A percentile compares a stretch with the other conserved stretches of the same genome.
These are phyloP conservation scores for Musa acuminata DNA, from an alignment of 176 grass and related monocot genomes.

Conservation along the genomic window DNA sequence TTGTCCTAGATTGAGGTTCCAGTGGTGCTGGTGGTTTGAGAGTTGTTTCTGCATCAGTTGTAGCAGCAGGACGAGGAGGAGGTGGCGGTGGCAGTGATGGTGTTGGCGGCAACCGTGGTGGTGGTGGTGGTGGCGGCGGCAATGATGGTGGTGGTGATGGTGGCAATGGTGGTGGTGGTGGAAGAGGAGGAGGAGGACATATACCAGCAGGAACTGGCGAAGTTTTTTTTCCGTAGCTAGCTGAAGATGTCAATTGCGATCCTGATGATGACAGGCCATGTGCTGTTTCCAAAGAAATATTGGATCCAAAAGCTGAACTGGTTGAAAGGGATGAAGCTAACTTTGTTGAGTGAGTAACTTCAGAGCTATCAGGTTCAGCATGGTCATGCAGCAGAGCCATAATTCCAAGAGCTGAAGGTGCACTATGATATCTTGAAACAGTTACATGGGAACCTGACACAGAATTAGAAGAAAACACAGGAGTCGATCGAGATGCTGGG, in stretches of 20 bases:
- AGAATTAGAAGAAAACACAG: conserved; percentile 31
- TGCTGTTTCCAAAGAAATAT: conserved; percentile 26
- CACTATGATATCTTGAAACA: conserved; percentile 48
- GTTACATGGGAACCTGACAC: conserved; percentile 35
- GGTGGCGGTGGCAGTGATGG: background rate
- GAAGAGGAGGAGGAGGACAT: no score
- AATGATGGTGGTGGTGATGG: no score
- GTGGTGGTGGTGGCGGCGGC: no score
- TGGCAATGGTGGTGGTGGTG: no score
- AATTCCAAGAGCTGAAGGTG: conserved; percentile 65
- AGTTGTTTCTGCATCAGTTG: background rate
- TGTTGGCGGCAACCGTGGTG: no score
- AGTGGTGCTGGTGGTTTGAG: background rate
- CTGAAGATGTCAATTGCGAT: conserved; percentile 11
- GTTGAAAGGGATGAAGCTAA: conserved; percentile 20
- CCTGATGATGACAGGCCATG: conserved; percentile 12
- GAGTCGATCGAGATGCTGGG: conserved; percentile 48
- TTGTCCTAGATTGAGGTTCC: background rate
- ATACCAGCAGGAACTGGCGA: background rate
- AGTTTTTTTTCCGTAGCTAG: background rate
- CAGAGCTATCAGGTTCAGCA: conserved; percentile 26
- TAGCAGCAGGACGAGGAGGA: background rate
- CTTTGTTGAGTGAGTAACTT: conserved; percentile 29
- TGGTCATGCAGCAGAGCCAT: conserved; percentile 64
- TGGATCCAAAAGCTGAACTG: conserved; percentile 5